Percentiles rank a stretch among this genome's conserved stretches.
These are phyloP conservation scores for Mortierella sp. DNA, from an alignment of 371 early-diverging fungal species.

Conservation along the genomic window DNA sequence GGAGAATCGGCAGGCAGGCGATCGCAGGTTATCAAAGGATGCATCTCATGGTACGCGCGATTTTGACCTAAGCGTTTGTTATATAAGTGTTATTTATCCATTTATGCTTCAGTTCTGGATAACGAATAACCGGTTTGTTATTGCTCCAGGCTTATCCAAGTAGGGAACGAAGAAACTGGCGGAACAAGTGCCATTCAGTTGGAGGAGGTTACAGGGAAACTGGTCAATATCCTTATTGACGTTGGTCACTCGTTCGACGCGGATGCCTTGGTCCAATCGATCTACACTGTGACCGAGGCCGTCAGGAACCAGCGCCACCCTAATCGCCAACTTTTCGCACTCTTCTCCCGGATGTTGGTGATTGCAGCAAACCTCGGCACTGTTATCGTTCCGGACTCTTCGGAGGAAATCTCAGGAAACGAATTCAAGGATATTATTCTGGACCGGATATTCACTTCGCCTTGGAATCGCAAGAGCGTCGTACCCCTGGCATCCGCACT, in stretches of 20 bases:
- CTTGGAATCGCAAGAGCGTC: conserved; percentile 61
- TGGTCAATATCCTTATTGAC: conserved; percentile 45
- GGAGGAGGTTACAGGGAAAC: conserved; percentile 58
- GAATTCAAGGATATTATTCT: conserved; percentile 56
- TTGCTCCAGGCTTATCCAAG: conserved; percentile 35
- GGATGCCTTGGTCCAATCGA: conserved; percentile 33
- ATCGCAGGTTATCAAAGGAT: conserved; percentile 52
- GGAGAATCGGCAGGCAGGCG: conserved; percentile 46
- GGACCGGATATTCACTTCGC: conserved; percentile 54
- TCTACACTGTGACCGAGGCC: conserved; percentile 31
- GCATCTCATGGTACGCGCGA: conserved; percentile 59
- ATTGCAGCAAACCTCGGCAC: conserved; percentile 49
- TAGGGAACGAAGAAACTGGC: conserved; percentile 32
- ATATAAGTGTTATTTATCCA: background rate
- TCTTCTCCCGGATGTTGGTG: conserved; percentile 65
- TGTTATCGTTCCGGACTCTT: conserved; percentile 30
- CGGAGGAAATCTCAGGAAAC: conserved; percentile 47
- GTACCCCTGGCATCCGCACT: conserved; percentile 63
- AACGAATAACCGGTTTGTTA: background rate
- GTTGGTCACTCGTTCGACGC: conserved; percentile 35
- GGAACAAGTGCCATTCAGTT: conserved; percentile 23
- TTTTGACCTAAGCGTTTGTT: background rate
- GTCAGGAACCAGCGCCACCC: conserved; percentile 43
- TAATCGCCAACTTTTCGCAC: conserved; percentile 58
- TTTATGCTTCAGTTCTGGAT: background rate